Conservation (phyloP, 2,329 filamentous ascomycete genomes). For the Paraphoma chrysanthemicola region DNA sequence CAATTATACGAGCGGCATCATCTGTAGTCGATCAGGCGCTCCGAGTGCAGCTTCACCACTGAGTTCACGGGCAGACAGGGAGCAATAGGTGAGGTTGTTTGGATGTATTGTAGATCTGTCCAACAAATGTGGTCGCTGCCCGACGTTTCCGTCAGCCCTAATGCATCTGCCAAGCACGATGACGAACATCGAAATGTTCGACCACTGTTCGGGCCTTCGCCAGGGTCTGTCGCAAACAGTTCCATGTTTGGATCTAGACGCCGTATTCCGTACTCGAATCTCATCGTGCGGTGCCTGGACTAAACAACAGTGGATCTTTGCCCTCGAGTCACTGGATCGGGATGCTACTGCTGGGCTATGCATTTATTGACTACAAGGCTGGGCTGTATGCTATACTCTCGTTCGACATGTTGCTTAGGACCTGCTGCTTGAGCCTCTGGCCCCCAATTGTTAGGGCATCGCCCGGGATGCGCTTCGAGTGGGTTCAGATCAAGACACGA, state of each 20-base stretch:
- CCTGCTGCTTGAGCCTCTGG: too few relatives aligned
- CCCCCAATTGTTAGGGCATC: too few relatives aligned
- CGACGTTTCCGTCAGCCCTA: constrained; percentile 12
- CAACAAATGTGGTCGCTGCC: constrained; percentile 22
- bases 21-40: constrained; percentile 5
- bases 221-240: neutral
- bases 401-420: too few relatives aligned
- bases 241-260: neutral
- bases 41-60: neutral
- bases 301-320: too few relatives aligned
- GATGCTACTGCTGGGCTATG: too few relatives aligned
- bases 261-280: neutral
- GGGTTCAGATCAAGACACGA: too few relatives aligned
- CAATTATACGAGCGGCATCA: constrained; percentile 12
- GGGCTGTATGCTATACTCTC: too few relatives aligned
- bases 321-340: too few relatives aligned
- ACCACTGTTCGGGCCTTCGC: neutral
- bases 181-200: constrained; percentile 7
- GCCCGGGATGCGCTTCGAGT: too few relatives aligned
- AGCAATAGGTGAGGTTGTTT: neutral
- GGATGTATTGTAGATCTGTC: constrained; percentile 9
- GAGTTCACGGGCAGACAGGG: neutral
- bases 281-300: neutral
- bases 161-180: neutral
- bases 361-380: too few relatives aligned